These are phyloP conservation scores for Backusella circina DNA, from an alignment of 192 early-diverging fungal species.

Conservation along the genomic window DNA sequence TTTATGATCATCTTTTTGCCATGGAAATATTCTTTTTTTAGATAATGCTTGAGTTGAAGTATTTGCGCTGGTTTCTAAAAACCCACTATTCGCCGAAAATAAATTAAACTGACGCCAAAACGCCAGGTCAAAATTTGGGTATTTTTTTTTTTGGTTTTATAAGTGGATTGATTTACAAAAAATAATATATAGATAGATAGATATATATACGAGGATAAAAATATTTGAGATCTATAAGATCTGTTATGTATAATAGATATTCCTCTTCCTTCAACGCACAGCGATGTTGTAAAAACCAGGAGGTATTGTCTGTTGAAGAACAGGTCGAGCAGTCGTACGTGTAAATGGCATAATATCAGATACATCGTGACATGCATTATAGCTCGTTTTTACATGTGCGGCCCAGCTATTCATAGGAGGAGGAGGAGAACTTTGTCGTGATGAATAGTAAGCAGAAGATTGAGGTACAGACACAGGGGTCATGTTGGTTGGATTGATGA, in stretches of 20 bases:
- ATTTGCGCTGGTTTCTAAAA: conserved; percentile 1
- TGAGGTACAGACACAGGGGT: conserved; percentile 36
- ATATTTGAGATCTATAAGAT: conserved; percentile 7
- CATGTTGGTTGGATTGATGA: conserved; percentile 47
- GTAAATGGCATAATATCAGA: background rate
- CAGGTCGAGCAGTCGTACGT: background rate
- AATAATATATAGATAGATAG: background rate
- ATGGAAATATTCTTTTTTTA: background rate
- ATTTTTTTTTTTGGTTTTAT: background rate
- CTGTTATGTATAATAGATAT: background rate
- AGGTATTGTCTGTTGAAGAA: conserved; percentile 9
- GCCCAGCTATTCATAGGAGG: background rate
- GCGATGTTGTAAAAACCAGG: conserved; percentile 5
- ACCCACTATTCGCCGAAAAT: background rate
- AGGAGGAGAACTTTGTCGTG: background rate
- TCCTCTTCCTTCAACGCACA: background rate
- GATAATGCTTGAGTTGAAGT: background rate
- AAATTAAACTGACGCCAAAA: background rate
- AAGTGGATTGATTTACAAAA: background rate
- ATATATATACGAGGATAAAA: background rate
- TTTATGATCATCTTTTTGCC: background rate
- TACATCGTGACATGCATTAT: background rate
- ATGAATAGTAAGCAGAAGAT: background rate
- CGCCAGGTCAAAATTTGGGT: background rate
- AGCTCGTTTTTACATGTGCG: background rate